Evolutionary conservation across 352 stramenopile genomes (phyloP), one percentile per base, ranked within the genome.

Genomic region (Phytophthora pini): DNA sequence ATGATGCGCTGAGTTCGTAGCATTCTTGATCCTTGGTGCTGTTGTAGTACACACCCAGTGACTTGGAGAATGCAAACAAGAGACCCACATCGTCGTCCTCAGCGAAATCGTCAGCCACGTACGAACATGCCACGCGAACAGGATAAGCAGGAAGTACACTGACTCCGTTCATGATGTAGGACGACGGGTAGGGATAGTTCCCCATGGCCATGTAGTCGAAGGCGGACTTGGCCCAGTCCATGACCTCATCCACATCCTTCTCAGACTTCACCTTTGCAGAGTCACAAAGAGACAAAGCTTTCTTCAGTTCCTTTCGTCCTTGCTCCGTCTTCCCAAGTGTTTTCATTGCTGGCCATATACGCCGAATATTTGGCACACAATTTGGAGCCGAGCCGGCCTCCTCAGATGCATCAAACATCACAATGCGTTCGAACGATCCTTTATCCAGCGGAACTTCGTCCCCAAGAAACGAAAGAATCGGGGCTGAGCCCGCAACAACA

Each of bases 111-210:
- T 60, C 54, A 32, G 73, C 66, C 29, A 97, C 73, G 45, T 77
- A 74, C 15, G 72, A 84, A 67, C 94, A 98, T 13, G 93, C 90
- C 7, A 82, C 84, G 34, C 92, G 92, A 39, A 98, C 70, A 5
- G 95, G 95, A 76, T 88, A 98, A 11, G 95, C 77, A 1, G 94
- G 95, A 40, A 98, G 67, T n/a, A 88, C 73, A 46, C 79, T 89
- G 40, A 76, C 52, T 26, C 89, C 90, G 40, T 96, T 96, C 68
- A 94, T 87, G 61, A 99, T 97, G 76, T 98, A 99, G 10, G 80
- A 85, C n/a, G 89, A 97, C 22, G 94, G 87, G 76, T 98, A 99
- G 8, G 97, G 97, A 72, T 97, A 99, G 74, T 98, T 97, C 32
- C 95, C 96, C 90, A 98, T 98, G 13, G 94, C 94, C 79, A 99